These are phyloP conservation scores for Neofusicoccum sp. DNA, from an alignment of 2,329 filamentous ascomycete genomes.

Conservation along the genomic window DNA sequence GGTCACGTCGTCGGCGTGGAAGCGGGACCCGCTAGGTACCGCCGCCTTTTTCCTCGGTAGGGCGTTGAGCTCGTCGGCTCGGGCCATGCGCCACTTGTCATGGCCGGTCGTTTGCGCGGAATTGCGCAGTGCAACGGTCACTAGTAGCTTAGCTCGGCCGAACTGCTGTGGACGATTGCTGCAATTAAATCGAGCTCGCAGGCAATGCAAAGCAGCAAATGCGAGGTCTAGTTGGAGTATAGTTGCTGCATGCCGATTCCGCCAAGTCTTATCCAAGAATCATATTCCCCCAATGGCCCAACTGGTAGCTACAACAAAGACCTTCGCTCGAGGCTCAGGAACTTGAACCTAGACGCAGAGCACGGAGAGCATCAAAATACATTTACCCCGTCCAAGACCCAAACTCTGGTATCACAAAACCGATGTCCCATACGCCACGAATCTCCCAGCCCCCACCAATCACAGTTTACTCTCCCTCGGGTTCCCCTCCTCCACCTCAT, in stretches of 20 bases:
- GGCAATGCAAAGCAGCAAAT: no score
- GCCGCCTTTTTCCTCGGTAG: slow-evolving; percentile 8
- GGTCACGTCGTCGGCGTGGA: no score
- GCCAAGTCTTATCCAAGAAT: no score
- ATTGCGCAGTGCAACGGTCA: background rate
- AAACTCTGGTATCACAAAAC: background rate
- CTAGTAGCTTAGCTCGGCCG: background rate
- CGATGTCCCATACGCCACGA: background rate
- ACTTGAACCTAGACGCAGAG: no score
- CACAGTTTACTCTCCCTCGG: slow-evolving; percentile 50
- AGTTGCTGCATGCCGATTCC: no score
- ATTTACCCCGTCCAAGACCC: background rate
- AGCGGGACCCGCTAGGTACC: background rate
- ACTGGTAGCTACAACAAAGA: no score
- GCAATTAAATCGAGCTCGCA: background rate
- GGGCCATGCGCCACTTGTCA: background rate
- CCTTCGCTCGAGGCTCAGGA: no score
- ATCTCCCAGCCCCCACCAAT: background rate
- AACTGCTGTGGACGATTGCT: background rate
- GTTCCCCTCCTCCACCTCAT: slow-evolving; percentile 29
- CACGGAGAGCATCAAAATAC: background rate
- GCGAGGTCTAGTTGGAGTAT: no score
- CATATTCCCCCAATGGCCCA: background rate
- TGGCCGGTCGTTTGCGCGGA: background rate
- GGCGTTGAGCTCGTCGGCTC: slow-evolving; percentile 1